A percentile compares a stretch with the other conserved stretches of the same genome.
Evolutionary conservation across 257 asterid species (phyloP).

Genomic region (Coffea eugenioides): DNA sequence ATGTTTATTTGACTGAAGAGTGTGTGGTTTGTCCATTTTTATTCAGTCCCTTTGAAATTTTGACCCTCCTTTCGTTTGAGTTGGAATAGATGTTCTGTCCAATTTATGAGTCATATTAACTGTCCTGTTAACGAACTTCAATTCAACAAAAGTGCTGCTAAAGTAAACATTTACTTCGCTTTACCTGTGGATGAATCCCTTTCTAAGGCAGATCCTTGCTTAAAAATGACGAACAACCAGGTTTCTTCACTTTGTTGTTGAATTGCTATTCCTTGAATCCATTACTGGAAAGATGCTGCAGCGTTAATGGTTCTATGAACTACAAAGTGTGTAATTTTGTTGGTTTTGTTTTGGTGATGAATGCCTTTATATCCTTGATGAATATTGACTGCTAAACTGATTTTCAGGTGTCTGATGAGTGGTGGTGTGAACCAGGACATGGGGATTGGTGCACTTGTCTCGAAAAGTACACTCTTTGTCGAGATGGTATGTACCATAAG

Average conservation of each 20-base stretch:
- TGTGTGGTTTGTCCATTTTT: neutral
- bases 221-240: neutral
- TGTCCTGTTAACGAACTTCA: too few relatives aligned
- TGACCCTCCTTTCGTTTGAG: neutral
- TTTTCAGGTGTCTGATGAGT: constrained; percentile 74
- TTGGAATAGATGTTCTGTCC: neutral
- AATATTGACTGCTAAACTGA: constrained; percentile 12
- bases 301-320: neutral
- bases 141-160: too few relatives aligned
- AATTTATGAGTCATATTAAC: neutral
- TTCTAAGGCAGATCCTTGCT: neutral
- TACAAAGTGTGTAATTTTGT: neutral
- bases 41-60: neutral
- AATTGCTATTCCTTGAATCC: neutral
- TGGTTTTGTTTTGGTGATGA: neutral
- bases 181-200: neutral
- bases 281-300: neutral
- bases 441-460: constrained; percentile 99
- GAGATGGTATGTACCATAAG: constrained; percentile 94
- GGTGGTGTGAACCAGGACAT: constrained; percentile 99
- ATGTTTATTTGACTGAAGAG: neutral
- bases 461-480: constrained; percentile 82
- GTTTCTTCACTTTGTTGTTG: neutral
- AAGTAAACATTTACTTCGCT: too few relatives aligned
- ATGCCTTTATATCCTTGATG: constrained; percentile 12